Evolutionary conservation across 179 eudicot genomes (phyloP).

Genomic region (Drosera spatulata): DNA sequence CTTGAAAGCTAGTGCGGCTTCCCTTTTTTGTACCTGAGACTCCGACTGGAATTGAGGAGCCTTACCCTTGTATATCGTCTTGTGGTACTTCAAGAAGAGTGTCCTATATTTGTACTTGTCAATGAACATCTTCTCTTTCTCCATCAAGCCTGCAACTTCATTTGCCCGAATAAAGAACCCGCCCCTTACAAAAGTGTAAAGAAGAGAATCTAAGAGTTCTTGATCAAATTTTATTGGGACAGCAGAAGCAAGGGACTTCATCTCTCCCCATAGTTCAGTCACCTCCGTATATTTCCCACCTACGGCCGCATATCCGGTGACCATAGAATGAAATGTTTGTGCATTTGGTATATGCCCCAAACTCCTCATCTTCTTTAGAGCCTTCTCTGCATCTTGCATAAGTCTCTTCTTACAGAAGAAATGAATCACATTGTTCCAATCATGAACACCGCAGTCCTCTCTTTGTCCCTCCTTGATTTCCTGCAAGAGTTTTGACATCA

Average conservation of each 20-base stretch:
- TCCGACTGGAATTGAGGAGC: conserved; percentile 65
- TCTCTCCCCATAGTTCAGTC: conserved; percentile 90
- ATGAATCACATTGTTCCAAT: conserved; percentile 88
- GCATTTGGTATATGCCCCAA: conserved; percentile 86
- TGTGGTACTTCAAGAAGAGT: conserved; percentile 82
- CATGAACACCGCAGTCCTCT: conserved; percentile 75
- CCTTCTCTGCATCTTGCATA: conserved; percentile 97
- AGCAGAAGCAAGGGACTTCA: conserved; percentile 59
- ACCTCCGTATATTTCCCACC: conserved; percentile 91
- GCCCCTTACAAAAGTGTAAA: conserved; percentile 89
- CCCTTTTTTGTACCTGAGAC: conserved; percentile 57
- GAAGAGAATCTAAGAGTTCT: conserved; percentile 81
- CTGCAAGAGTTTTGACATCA: conserved; percentile 67
- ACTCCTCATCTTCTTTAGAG: conserved; percentile 83
- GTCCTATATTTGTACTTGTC: conserved; percentile 83
- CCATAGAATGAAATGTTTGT: conserved; percentile 91
- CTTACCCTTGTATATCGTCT: conserved; percentile 77
- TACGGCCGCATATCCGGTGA: conserved; percentile 84
- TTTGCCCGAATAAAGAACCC: conserved; percentile 80
- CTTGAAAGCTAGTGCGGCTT: conserved; percentile 71
- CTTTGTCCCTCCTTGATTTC: conserved; percentile 84
- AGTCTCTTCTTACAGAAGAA: conserved; percentile 83
- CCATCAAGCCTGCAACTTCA: conserved; percentile 89
- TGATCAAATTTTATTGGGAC: conserved; percentile 75
- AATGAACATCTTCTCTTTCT: conserved; percentile 69